phyloP scores from a whole-genome alignment of 768 basidiomycete genomes.

The Auriscalpium orientale region DNA sequence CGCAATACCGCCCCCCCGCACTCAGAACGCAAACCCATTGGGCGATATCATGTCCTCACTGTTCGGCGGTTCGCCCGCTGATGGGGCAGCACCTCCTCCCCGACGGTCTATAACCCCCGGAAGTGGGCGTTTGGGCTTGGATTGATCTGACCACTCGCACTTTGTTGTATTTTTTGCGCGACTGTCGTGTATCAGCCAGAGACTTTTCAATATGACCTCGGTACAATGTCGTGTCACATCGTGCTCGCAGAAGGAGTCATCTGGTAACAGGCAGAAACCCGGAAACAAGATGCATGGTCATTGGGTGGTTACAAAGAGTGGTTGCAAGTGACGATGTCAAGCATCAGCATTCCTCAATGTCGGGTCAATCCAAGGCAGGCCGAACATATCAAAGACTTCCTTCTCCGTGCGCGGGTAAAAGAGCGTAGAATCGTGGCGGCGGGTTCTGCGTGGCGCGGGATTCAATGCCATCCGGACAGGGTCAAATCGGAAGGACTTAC shows the following conservation, averaged over 20 bases:
- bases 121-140: slow-evolving; percentile 33
- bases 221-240: too few relatives aligned
- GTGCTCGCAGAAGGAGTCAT: too few relatives aligned
- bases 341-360: slow-evolving; percentile 64
- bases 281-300: too few relatives aligned
- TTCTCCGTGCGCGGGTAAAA: slow-evolving; percentile 58
- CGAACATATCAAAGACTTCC: slow-evolving; percentile 66
- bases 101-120: slow-evolving; percentile 36
- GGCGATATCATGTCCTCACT: slow-evolving; percentile 85
- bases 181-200: too few relatives aligned
- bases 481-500: slow-evolving; percentile 31
- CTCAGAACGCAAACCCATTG: slow-evolving; percentile 68
- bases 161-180: too few relatives aligned
- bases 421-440: slow-evolving; percentile 53
- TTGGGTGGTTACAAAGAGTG: too few relatives aligned
- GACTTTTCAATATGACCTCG: too few relatives aligned
- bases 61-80: slow-evolving; percentile 56
- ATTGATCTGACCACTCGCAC: slow-evolving; percentile 21
- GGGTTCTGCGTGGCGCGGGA: slow-evolving; percentile 34
- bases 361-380: slow-evolving; percentile 65
- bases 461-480: background rate
- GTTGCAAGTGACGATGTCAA: slow-evolving; percentile 20
- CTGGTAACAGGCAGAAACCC: too few relatives aligned
- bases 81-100: slow-evolving; percentile 17
- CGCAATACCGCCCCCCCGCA: slow-evolving; percentile 72